These are phyloP conservation scores for Dothidotthia symphoricarpi DNA, from an alignment of 2,329 filamentous ascomycete species.

Conservation along the genomic window DNA sequence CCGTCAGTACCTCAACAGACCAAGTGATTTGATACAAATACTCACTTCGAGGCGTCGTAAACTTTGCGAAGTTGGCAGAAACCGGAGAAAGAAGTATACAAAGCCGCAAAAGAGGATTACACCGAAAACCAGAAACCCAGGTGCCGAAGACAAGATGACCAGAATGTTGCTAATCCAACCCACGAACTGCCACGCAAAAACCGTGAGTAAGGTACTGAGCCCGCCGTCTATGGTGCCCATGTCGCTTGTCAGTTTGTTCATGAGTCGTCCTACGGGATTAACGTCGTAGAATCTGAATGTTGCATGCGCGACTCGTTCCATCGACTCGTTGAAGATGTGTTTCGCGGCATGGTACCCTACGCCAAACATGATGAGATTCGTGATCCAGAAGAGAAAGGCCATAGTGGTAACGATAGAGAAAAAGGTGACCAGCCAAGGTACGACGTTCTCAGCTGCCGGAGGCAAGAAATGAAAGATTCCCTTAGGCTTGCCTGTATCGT, in stretches of 20 bases:
- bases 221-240: slow-evolving; percentile 86
- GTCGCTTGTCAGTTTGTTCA: slow-evolving; percentile 89
- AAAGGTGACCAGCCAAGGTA: slow-evolving; percentile 73
- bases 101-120: slow-evolving; percentile 66
- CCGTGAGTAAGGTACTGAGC: slow-evolving; percentile 71
- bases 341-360: slow-evolving; percentile 78
- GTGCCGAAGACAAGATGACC: slow-evolving; percentile 78
- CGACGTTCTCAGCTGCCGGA: slow-evolving; percentile 63
- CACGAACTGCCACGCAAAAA: slow-evolving; percentile 68
- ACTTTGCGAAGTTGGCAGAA: slow-evolving; percentile 79
- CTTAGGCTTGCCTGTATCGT: slow-evolving; percentile 44
- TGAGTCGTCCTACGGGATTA: slow-evolving; percentile 82
- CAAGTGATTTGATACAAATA: neutral
- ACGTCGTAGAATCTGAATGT: slow-evolving; percentile 90
- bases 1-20: slow-evolving; percentile 8
- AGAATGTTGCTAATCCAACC: slow-evolving; percentile 70
- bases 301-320: slow-evolving; percentile 71
- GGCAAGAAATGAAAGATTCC: slow-evolving; percentile 55
- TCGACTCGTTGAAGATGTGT: slow-evolving; percentile 69
- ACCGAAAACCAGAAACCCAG: slow-evolving; percentile 72
- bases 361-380: slow-evolving; percentile 67
- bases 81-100: slow-evolving; percentile 70
- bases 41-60: slow-evolving; percentile 69
- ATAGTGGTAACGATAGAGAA: slow-evolving; percentile 54
- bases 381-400: slow-evolving; percentile 52